Evolutionary conservation across 495 filamentous ascomycete species (phyloP), one percentile per base, ranked within the genome.

Genomic region (Penicillium longicatenatum): DNA sequence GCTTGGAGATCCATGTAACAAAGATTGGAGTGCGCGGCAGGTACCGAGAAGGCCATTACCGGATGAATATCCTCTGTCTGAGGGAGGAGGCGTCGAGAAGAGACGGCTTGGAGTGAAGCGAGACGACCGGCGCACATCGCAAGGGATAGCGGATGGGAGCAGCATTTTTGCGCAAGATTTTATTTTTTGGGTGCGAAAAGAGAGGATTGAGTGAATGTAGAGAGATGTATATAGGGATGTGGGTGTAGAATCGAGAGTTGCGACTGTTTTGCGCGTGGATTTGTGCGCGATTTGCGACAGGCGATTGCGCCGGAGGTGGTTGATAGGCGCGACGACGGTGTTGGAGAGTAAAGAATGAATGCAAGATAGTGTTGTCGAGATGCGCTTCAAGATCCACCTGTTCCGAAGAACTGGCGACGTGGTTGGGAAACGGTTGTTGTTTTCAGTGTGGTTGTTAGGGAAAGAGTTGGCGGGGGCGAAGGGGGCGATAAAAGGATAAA

Each of bases 1-100:
- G 24, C 68, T 68, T 22, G 71, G 75, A 4, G 76, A 75, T 37
- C 71, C 70, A 24, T 74, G 73, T 22, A 92, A 78, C 56, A 90
- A 84, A 0, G 84, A 84, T 62, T 92, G 89, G 0, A 92, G 80
- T 4, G 86, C 83, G 69, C 86, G 87, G 70, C 87, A 91, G 53
- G 87, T 86, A 42, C 79, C 82, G 62, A 86, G 79, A 52, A 90
- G 81, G 70, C 85, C 83, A 62, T 76, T 75, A 60, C 82, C 79
- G 49, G 82, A 65, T 30, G 82, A 76, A 44, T 67, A 75, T 54
- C 75, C 76, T 53, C 80, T 68, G 62, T 85, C 78, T 31, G 76
- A 75, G 7, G 85, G 81, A 39, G 85, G 82, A 42, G 85, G 85
- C 53, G 86, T 88, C 31, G 86, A 77, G 42, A 86, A 83, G 22